Percentiles rank a stretch among this genome's conserved stretches.
Conservation (phyloP, 495 filamentous ascomycete species). For the Wilcoxina mikolae region DNA sequence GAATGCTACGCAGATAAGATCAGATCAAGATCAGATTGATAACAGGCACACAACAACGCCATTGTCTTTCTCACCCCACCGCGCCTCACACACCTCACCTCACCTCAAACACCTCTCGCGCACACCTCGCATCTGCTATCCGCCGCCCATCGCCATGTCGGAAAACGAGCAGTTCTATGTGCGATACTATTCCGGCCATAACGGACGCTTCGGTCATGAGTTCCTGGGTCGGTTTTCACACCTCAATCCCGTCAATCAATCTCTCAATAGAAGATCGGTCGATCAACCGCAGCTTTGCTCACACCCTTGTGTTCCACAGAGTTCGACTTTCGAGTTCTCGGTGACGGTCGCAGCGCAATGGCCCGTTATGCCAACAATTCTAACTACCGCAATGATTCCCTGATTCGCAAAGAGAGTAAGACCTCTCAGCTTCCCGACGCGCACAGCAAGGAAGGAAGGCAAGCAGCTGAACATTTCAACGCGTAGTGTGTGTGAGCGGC, state of each 20-base stretch:
- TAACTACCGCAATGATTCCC: slow-evolving; percentile 95
- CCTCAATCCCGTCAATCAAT: not conserved
- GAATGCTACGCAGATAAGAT: no score
- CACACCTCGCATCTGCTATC: slow-evolving; percentile 4
- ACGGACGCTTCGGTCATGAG: slow-evolving; percentile 94
- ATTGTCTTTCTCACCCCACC: no score
- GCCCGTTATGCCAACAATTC: slow-evolving; percentile 99
- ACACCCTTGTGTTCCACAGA: slow-evolving; percentile 41
- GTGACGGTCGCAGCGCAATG: slow-evolving; percentile 86
- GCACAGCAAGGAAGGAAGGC: not conserved
- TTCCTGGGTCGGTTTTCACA: slow-evolving; percentile 60
- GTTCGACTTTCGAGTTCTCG: slow-evolving; percentile 88
- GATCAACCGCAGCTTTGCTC: not conserved
- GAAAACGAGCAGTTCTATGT: slow-evolving; percentile 75
- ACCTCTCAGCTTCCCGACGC: not conserved
- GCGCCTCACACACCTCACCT: not conserved
- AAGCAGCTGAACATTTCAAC: no score
- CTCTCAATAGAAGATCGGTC: not conserved
- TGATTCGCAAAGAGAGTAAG: slow-evolving; percentile 99
- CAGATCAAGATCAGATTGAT: no score
- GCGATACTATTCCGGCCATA: slow-evolving; percentile 97
- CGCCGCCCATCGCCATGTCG: slow-evolving; percentile 18
- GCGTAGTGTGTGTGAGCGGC: slow-evolving; percentile 84
- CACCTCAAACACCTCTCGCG: slow-evolving; percentile 7
- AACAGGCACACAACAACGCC: no score